Evolutionary conservation across 2,329 filamentous ascomycete genomes (phyloP), one percentile per base, ranked within the genome.

Genomic region (Talaromyces rugulosus): DNA sequence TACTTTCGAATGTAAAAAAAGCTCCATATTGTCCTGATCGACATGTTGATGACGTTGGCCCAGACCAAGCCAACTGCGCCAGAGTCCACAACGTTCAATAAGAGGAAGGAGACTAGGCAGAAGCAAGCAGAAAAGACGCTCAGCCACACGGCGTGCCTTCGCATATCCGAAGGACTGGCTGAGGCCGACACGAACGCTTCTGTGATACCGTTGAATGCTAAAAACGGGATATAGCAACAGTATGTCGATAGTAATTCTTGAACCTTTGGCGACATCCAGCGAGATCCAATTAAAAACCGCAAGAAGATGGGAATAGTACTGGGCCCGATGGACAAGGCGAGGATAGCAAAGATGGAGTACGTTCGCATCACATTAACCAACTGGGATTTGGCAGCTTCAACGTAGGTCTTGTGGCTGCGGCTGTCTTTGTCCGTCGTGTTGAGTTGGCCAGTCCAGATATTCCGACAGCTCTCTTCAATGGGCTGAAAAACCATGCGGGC

Each of bases 121-220:
- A 97, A 98, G 1, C 85, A 84, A 7, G 83, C 78, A 2, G 92
- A 96, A 73, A 96, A 97, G 1, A 78, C 82, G 4, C 85, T 84
- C 94, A 99, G 98, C 87, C 88, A 95, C 4, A 86, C 73, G 0
- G 90, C 91, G 74, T 99, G 95, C 4, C 73, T 76, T 65, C 91
- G 87, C 3, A 99, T 85, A 67, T 98, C 84, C 4, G 82, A 76
- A 65, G 91, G 84, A 0, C 85, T 88, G 0, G 94, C 93, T 0
- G 96, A 91, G 2, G 91, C 92, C 0, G 93, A 89, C 16, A 98
- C 93, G 69, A 99, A 98, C 0, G 92, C 91, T 77, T 99, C 95
- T 1, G 89, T 87, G 27, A 98, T 86, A 58, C 95, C 95, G 71
- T 99, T 99, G 69, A 96, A 79, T 3, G 94, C 95, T 4, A 98